Evolutionary conservation across 1,139 yeast genomes (phyloP).

Genomic region (Kodamaea anthophila): DNA sequence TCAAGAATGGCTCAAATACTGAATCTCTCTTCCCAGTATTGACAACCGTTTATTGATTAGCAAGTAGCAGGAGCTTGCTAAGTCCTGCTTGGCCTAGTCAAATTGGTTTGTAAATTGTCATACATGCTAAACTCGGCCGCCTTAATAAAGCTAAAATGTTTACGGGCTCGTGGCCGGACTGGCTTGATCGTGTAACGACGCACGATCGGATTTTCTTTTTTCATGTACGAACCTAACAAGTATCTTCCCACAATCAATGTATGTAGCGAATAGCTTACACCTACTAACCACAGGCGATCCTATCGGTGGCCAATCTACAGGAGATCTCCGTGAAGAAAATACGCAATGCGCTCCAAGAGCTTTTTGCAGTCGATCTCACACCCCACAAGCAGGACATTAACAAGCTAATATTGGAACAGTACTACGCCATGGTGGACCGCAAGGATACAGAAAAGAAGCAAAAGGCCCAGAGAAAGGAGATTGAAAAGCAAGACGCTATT

Average conservation of each 20-base stretch:
- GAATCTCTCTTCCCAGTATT: too few relatives aligned
- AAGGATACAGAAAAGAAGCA: constrained; percentile 25
- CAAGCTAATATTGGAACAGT: constrained; percentile 55
- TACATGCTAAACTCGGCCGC: too few relatives aligned
- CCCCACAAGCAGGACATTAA: constrained; percentile 52
- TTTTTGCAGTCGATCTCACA: constrained; percentile 53
- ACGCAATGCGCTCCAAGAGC: constrained; percentile 62
- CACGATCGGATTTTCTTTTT: too few relatives aligned
- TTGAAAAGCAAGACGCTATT: constrained; percentile 36
- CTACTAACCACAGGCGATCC: constrained; percentile 48
- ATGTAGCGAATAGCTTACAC: constrained; percentile 18
- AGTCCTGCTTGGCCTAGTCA: too few relatives aligned
- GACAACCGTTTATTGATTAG: too few relatives aligned
- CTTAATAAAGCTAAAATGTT: too few relatives aligned
- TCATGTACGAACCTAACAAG: constrained; percentile 19
- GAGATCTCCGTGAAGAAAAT: constrained; percentile 68
- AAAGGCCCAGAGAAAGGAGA: constrained; percentile 24
- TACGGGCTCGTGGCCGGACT: too few relatives aligned
- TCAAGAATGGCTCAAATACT: too few relatives aligned
- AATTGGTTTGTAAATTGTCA: too few relatives aligned
- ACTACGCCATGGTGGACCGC: constrained; percentile 41
- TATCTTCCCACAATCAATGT: constrained; percentile 69
- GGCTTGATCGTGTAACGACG: too few relatives aligned
- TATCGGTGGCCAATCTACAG: constrained; percentile 68
- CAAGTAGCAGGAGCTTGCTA: too few relatives aligned